Evolutionary conservation across 768 basidiomycete genomes (phyloP), one percentile per base, ranked within the genome.

Genomic region (Trametes cinnabarina): DNA sequence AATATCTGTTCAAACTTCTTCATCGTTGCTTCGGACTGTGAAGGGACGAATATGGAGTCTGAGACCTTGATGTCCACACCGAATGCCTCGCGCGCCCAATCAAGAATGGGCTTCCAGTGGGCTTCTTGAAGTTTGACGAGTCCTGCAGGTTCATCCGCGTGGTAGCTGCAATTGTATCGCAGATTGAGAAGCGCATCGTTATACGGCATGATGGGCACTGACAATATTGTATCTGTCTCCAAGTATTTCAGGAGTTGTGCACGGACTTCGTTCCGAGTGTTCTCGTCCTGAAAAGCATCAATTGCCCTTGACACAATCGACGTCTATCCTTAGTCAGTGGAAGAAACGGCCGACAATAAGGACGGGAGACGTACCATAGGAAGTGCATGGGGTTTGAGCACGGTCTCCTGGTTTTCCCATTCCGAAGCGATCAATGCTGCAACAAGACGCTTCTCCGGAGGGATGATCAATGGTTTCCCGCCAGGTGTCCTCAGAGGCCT

Each of bases 211-310:
- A 50, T 35, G 8, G 40, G 20, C 54, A 67, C 76, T 54, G 58
- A 92, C 93, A 91, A 94, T 59, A 97, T 82, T 1, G 97, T 94
- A 71, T 99, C 97, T 2, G 96, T 98, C 67, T 97, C 92, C 28
- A 98, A 75, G 72, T 97, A 98, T 56, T 84, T 82, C 41, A 97
- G 72, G 41, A 98, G 73, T 11, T 85, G 79, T 23, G 81, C 77
- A 32, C 83, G 81, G 19, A 94, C 88, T 55, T 90, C 80, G 15
- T 69, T 67, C 25, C 87, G 78, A 17, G 82, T 82, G 22, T 71
- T 66, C 49, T 79, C 74, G 51, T 90, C 81, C 17, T 75, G 67
- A 64, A 95, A 77, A 1, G 82, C 80, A 71, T 99, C 97, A 42
- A 97, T 82, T 7, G 95, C 96, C 65, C 95, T 78, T n/a, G 93